phyloP scores from a whole-genome alignment of 805 yeast genomes.

The Candida bentonensis region DNA sequence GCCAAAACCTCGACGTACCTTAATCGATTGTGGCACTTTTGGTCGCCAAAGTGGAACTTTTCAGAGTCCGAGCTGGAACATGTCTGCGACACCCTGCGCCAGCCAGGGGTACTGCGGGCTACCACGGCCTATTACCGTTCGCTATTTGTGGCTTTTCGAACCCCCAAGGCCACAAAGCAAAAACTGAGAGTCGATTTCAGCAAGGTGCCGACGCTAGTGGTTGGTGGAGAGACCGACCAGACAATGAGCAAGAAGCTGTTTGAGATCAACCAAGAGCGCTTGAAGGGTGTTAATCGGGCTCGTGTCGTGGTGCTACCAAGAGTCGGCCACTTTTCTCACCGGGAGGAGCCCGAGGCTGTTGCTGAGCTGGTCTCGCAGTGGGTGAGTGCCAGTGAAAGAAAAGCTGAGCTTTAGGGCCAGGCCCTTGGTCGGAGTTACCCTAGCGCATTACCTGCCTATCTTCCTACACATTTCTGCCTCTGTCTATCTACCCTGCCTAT shows the following conservation, averaged over 20 bases:
- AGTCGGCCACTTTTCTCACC: conserved; percentile 18
- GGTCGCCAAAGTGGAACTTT: conserved; percentile 15
- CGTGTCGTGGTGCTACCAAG: conserved; percentile 9
- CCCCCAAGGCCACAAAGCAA: neutral
- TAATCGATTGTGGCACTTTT: conserved; percentile 12
- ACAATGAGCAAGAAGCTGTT: conserved; percentile 12
- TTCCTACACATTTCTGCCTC: no score
- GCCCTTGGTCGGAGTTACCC: no score
- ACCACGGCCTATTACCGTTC: conserved; percentile 17
- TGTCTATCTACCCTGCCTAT: no score
- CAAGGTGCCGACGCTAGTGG: conserved; percentile 8
- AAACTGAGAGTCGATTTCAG: conserved; percentile 9
- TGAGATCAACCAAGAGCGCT: conserved; percentile 5
- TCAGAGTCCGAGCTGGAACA: conserved; percentile 8
- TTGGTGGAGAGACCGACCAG: conserved; percentile 15
- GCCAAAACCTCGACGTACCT: conserved; percentile 9
- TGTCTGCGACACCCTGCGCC: conserved; percentile 10
- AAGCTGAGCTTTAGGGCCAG: no score
- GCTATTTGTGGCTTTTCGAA: neutral
- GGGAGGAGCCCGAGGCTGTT: conserved; percentile 14
- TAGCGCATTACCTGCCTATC: no score
- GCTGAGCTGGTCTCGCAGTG: conserved; percentile 2
- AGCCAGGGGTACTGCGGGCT: conserved; percentile 13
- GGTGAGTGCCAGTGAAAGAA: no score
- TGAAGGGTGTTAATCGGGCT: conserved; percentile 5